These are phyloP conservation scores for Leccinum subtestaceum DNA, from an alignment of 768 basidiomycete genomes.

Conservation along the genomic window DNA sequence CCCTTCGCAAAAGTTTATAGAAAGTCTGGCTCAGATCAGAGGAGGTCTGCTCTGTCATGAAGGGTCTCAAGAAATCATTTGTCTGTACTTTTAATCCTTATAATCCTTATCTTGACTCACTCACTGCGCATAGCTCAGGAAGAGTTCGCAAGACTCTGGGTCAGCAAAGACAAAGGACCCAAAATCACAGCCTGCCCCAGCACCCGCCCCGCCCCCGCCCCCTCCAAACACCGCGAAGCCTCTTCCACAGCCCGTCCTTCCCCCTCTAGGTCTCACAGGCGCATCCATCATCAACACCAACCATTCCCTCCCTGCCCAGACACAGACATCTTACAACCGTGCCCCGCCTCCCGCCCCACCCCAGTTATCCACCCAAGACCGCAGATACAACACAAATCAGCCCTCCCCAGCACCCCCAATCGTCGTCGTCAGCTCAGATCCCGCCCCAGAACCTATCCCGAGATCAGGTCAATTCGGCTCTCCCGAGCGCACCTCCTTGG, in stretches of 20 bases:
- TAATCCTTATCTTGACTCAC: slow-evolving; percentile 19
- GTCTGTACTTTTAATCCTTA: slow-evolving; percentile 36
- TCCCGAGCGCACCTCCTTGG: slow-evolving; percentile 47
- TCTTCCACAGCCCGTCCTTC: slow-evolving; percentile 50
- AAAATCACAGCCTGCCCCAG: slow-evolving; percentile 43
- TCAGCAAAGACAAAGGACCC: slow-evolving; percentile 69
- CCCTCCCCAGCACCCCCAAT: slow-evolving; percentile 70
- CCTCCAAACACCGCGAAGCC: slow-evolving; percentile 66
- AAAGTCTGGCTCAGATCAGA: slow-evolving; percentile 10
- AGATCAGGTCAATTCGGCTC: slow-evolving; percentile 42
- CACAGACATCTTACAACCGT: slow-evolving; percentile 39
- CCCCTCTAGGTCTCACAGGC: slow-evolving; percentile 35
- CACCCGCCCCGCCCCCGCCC: slow-evolving; percentile 51
- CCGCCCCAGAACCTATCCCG: slow-evolving; percentile 45
- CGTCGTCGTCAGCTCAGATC: slow-evolving; percentile 81
- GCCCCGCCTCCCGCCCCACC: slow-evolving; percentile 42
- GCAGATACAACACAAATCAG: slow-evolving; percentile 46
- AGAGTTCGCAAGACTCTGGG: slow-evolving; percentile 62
- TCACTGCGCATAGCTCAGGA: slow-evolving; percentile 51
- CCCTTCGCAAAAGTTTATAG: not conserved
- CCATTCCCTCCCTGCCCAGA: slow-evolving; percentile 42
- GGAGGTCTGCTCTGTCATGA: slow-evolving; percentile 43
- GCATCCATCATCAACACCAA: slow-evolving; percentile 35
- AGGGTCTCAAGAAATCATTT: slow-evolving; percentile 81
- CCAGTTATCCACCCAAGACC: slow-evolving; percentile 48